Conservation (phyloP, 2,329 filamentous ascomycete species). For the Paraphaeosphaeria minitans region DNA sequence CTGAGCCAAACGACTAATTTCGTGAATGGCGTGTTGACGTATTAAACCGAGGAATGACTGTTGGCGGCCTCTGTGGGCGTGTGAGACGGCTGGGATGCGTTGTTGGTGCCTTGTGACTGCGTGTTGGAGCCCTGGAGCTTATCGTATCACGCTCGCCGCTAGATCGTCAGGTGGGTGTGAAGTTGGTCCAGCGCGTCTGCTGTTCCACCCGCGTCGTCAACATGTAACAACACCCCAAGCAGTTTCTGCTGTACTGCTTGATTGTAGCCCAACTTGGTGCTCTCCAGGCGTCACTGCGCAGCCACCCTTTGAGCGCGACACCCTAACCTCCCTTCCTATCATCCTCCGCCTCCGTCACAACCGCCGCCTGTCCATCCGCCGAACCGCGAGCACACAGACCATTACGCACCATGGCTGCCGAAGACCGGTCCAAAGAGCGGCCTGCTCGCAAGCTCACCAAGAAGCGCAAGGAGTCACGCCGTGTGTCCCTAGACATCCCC, state of each 20-base stretch:
- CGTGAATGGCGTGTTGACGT: background rate
- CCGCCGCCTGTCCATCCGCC: constrained; percentile 9
- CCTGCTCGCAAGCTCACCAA: constrained; percentile 41
- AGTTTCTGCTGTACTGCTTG: constrained; percentile 28
- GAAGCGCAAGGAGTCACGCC: constrained; percentile 37
- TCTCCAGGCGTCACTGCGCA: constrained; percentile 8
- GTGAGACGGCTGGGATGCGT: constrained; percentile 17
- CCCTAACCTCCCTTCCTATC: constrained; percentile 11
- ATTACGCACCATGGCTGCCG: constrained; percentile 39
- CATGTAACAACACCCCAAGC: constrained; percentile 36
- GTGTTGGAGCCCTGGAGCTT: constrained; percentile 12
- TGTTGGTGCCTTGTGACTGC: constrained; percentile 21
- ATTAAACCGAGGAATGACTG: constrained; percentile 3
- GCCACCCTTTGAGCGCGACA: constrained; percentile 22
- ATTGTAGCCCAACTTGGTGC: constrained; percentile 6
- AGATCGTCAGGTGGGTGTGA: constrained; percentile 10
- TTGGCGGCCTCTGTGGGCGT: constrained; percentile 14
- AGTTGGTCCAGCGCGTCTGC: constrained; percentile 34
- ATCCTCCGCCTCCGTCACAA: constrained; percentile 17
- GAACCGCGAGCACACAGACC: constrained; percentile 17
- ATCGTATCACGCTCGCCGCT: constrained; percentile 26
- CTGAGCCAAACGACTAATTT: background rate
- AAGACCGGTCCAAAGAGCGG: constrained; percentile 35
- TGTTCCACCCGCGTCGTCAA: constrained; percentile 22
- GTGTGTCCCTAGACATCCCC: constrained; percentile 58